Conservation (phyloP, 129 eudicot species). For the Erigeron canadensis region DNA sequence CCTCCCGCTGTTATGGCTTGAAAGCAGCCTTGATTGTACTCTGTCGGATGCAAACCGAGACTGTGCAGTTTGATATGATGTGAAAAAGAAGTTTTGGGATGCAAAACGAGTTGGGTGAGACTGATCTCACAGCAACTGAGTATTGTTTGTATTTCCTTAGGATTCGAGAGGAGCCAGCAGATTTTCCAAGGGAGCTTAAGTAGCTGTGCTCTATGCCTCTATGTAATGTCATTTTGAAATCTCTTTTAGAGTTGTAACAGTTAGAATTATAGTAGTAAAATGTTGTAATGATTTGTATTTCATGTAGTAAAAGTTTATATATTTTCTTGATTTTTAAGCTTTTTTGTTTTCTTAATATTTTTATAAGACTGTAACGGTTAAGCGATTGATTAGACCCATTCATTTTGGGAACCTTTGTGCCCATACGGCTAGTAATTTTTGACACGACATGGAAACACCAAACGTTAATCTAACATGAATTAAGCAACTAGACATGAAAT, state of each 20-base stretch:
- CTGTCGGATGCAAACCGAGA: slow-evolving; percentile 18
- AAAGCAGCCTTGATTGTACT: slow-evolving; percentile 24
- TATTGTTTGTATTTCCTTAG: not conserved
- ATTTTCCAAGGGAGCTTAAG: slow-evolving; percentile 20
- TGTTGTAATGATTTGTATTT: slow-evolving; percentile 37
- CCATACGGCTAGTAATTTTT: too few relatives aligned
- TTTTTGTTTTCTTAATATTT: not conserved
- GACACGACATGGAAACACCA: too few relatives aligned
- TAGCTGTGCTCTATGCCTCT: slow-evolving; percentile 19
- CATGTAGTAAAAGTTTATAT: slow-evolving; percentile 25
- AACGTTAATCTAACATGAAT: too few relatives aligned
- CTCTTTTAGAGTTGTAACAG: slow-evolving; percentile 10
- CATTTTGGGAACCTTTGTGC: too few relatives aligned
- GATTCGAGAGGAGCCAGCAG: slow-evolving; percentile 2
- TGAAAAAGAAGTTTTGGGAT: slow-evolving; percentile 12
- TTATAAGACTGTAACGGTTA: too few relatives aligned
- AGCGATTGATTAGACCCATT: too few relatives aligned
- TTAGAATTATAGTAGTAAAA: slow-evolving; percentile 20
- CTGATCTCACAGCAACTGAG: not conserved
- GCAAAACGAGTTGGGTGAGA: not conserved
- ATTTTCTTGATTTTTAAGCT: slow-evolving; percentile 16
- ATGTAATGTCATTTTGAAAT: slow-evolving; percentile 31
- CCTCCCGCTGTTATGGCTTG: not conserved
- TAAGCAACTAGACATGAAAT: too few relatives aligned
- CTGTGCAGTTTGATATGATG: not conserved